phyloP scores from a whole-genome alignment of 352 stramenopile species.

The Pythium pectinolyticum region DNA sequence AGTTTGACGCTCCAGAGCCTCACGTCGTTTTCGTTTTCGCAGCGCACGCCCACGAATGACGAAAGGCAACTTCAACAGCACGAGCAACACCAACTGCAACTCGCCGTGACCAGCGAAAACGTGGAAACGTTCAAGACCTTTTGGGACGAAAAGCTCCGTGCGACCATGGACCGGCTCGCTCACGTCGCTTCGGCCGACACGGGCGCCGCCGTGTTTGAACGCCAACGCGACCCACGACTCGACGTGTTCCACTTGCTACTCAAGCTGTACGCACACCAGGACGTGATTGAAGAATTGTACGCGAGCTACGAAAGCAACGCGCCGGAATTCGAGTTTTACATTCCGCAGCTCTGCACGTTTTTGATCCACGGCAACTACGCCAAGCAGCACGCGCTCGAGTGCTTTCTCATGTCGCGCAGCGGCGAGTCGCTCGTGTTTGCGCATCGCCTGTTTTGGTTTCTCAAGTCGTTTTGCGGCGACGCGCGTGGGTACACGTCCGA shows the following conservation, averaged over 20 bases:
- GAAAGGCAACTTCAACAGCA: too few species aligned
- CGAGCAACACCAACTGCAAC: neutral
- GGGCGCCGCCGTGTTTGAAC: slow-evolving; percentile 20
- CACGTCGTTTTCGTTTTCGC: slow-evolving; percentile 27
- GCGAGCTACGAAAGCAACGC: slow-evolving; percentile 62
- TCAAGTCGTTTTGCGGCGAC: slow-evolving; percentile 82
- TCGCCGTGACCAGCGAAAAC: slow-evolving; percentile 27
- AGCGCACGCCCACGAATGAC: slow-evolving; percentile 9
- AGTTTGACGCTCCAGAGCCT: slow-evolving; percentile 20
- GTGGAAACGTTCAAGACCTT: slow-evolving; percentile 74
- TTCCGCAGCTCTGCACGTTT: slow-evolving; percentile 88
- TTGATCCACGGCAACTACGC: slow-evolving; percentile 81
- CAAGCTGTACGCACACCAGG: slow-evolving; percentile 80
- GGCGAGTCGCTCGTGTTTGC: slow-evolving; percentile 82
- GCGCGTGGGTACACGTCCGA: slow-evolving; percentile 68
- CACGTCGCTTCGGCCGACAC: slow-evolving; percentile 29
- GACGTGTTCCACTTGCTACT: slow-evolving; percentile 77
- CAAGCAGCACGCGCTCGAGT: slow-evolving; percentile 83
- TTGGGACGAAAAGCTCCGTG: slow-evolving; percentile 76
- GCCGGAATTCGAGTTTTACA: slow-evolving; percentile 87
- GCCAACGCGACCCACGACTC: slow-evolving; percentile 7
- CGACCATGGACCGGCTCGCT: slow-evolving; percentile 56
- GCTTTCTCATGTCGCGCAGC: slow-evolving; percentile 83
- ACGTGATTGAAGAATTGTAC: slow-evolving; percentile 80
- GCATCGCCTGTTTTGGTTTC: slow-evolving; percentile 84